phyloP scores from a whole-genome alignment of 2,329 filamentous ascomycete species.

The Coniochaeta sp. region DNA sequence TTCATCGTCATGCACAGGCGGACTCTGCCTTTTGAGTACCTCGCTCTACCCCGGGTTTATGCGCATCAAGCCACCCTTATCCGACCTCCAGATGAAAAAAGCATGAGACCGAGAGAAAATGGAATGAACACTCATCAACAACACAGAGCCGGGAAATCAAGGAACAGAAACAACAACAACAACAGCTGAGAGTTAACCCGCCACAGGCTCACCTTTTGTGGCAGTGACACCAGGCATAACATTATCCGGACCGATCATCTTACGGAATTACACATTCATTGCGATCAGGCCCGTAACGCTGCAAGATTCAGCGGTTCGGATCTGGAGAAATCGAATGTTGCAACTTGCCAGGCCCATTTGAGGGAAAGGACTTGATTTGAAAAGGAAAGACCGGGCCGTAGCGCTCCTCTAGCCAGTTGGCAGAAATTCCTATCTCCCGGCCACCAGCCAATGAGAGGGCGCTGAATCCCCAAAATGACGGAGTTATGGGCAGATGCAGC shows the following conservation, averaged over 20 bases:
- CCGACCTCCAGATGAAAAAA: background rate
- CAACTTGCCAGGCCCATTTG: background rate
- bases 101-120: background rate
- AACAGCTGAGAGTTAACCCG: background rate
- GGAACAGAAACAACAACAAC: background rate
- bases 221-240: background rate
- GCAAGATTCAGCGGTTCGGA: background rate
- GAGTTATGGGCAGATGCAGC: background rate
- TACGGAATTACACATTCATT: background rate
- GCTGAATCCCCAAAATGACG: background rate
- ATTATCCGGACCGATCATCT: background rate
- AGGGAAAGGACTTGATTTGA: too few species aligned
- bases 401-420: background rate
- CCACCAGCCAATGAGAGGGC: background rate
- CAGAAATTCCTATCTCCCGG: background rate
- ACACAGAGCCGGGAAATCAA: background rate
- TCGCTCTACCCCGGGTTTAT: background rate
- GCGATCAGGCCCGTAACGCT: background rate
- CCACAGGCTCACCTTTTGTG: background rate
- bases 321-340: background rate
- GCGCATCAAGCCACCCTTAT: background rate
- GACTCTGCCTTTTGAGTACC: too few species aligned
- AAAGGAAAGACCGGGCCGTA: background rate
- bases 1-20: background rate
- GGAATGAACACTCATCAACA: too few species aligned